These are phyloP conservation scores for Phytophthora pisi DNA, from an alignment of 352 stramenopile species.

Conservation along the genomic window DNA sequence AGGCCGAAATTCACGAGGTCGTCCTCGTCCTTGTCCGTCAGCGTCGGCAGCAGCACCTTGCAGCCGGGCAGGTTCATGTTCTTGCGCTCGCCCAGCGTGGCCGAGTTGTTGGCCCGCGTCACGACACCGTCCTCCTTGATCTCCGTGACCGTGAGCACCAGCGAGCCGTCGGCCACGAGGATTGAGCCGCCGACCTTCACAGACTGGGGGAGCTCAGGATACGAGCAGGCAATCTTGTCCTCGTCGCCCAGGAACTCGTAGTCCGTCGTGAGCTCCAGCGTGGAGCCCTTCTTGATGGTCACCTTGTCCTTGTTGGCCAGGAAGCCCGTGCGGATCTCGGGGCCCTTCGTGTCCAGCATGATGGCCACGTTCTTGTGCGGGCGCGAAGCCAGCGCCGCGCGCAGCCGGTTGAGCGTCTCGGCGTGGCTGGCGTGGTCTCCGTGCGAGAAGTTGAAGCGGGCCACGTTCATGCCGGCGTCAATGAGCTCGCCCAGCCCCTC, in stretches of 20 bases:
- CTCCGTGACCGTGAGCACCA: slow-evolving; percentile 92
- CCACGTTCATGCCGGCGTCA: slow-evolving; percentile 95
- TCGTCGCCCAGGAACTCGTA: slow-evolving; percentile 43
- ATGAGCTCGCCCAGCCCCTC: slow-evolving; percentile 90
- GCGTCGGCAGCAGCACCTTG: slow-evolving; percentile 90
- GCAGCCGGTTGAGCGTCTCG: slow-evolving; percentile 73
- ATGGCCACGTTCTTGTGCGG: slow-evolving; percentile 88
- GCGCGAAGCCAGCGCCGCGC: slow-evolving; percentile 56
- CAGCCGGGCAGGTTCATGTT: slow-evolving; percentile 96
- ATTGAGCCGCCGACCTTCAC: slow-evolving; percentile 93
- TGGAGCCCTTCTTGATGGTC: slow-evolving; percentile 62
- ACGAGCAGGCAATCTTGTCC: slow-evolving; percentile 83
- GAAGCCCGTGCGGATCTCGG: slow-evolving; percentile 95
- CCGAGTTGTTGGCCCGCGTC: slow-evolving; percentile 77
- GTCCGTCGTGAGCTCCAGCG: slow-evolving; percentile 68
- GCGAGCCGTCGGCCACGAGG: slow-evolving; percentile 94
- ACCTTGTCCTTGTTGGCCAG: slow-evolving; percentile 49
- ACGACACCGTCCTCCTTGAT: slow-evolving; percentile 83
- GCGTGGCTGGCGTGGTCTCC: slow-evolving; percentile 92
- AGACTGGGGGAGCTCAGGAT: slow-evolving; percentile 91
- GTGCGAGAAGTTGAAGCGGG: slow-evolving; percentile 99
- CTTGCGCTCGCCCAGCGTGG: slow-evolving; percentile 91
- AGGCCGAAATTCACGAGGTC: slow-evolving; percentile 96
- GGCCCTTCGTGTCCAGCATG: slow-evolving; percentile 97
- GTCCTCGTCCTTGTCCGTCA: slow-evolving; percentile 94